These are phyloP conservation scores for Exophiala spinifera DNA, from an alignment of 2,329 filamentous ascomycete genomes.

Conservation along the genomic window DNA sequence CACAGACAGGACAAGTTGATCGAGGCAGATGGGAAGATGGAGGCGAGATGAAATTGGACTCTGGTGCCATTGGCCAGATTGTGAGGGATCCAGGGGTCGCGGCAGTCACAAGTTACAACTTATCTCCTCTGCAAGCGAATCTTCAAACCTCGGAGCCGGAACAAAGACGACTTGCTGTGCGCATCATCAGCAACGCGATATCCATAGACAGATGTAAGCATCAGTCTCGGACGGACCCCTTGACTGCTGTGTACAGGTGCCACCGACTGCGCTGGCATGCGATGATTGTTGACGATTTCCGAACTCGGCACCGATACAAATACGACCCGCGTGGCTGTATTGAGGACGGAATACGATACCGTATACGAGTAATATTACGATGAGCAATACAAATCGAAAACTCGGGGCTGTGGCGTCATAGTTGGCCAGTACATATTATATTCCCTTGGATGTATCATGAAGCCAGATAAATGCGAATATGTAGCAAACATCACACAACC, in stretches of 20 bases:
- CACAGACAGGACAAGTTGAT: conserved; percentile 10
- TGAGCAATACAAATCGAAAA: not conserved
- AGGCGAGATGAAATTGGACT: conserved; percentile 16
- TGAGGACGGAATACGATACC: not conserved
- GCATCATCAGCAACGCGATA: too few species aligned
- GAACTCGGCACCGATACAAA: not conserved
- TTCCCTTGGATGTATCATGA: not conserved
- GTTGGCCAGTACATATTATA: not conserved
- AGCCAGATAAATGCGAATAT: too few species aligned
- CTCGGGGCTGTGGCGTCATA: conserved; percentile 4
- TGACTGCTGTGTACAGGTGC: not conserved
- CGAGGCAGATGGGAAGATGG: conserved; percentile 6
- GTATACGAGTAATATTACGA: not conserved
- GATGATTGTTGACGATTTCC: conserved; percentile 3
- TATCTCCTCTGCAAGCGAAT: too few species aligned
- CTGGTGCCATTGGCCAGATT: conserved; percentile 13
- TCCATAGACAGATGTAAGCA: not conserved
- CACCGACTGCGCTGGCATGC: not conserved
- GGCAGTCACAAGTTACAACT: conserved; percentile 2
- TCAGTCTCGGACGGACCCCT: not conserved
- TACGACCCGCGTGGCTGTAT: not conserved
- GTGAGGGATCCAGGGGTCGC: conserved; percentile 7
- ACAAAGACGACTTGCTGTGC: not conserved
- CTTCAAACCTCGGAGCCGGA: not conserved
- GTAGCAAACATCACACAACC: not conserved